Evolutionary conservation across 1,139 yeast species (phyloP).

Genomic region (Geotrichum histeridarum): DNA sequence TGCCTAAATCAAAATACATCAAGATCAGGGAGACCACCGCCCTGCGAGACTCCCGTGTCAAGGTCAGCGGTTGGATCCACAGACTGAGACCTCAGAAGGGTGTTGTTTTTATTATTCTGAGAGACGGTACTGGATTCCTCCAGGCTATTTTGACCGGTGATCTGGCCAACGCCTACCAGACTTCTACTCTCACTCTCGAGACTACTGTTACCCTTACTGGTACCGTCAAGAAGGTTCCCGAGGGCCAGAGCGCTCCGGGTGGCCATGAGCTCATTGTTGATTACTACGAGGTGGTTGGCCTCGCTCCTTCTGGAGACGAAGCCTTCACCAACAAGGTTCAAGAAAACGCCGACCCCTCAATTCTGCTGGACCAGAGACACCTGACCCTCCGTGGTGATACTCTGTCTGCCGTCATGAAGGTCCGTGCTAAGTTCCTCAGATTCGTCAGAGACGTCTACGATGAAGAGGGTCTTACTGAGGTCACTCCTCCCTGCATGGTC

Average conservation of each 20-base stretch:
- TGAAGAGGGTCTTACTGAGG: conserved; percentile 78
- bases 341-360: conserved; percentile 89
- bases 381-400: conserved; percentile 93
- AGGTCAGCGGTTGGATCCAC: conserved; percentile 92
- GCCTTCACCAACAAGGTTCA: conserved; percentile 91
- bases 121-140: conserved; percentile 91
- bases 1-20: conserved; percentile 63
- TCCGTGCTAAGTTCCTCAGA: conserved; percentile 72
- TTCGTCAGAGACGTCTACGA: conserved; percentile 71
- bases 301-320: conserved; percentile 95
- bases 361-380: conserved; percentile 91
- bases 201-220: conserved; percentile 79
- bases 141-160: conserved; percentile 89
- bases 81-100: conserved; percentile 92
- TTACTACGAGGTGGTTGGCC: conserved; percentile 79
- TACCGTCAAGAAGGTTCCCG: conserved; percentile 75
- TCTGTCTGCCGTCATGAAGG: conserved; percentile 89
- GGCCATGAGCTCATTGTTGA: conserved; percentile 92
- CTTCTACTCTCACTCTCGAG: conserved; percentile 81
- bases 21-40: conserved; percentile 57
- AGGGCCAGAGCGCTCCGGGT: conserved; percentile 96
- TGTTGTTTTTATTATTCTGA: conserved; percentile 77
- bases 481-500: conserved; percentile 99
- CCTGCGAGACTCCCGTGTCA: conserved; percentile 56
- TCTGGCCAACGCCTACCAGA: conserved; percentile 83